A percentile compares a stretch with the other conserved stretches of the same genome.
phyloP scores from a whole-genome alignment of 208 protist genomes.

The Tritrichomonas foetus region DNA sequence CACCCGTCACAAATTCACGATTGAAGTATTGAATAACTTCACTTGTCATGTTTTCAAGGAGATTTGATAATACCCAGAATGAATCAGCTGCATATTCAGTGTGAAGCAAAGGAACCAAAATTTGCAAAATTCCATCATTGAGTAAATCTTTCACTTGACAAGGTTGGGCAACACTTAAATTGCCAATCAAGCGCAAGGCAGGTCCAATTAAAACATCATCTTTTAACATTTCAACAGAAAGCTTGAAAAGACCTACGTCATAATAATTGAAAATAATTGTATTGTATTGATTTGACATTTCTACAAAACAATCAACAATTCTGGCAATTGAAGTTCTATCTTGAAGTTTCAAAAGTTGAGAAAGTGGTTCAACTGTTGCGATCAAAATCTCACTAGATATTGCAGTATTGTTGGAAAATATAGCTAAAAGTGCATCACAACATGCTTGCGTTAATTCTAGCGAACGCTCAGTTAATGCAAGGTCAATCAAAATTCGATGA shows the following conservation, averaged over 20 bases:
- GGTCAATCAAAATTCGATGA: background rate
- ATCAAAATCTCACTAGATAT: background rate
- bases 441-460: background rate
- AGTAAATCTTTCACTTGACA: background rate
- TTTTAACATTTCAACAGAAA: background rate
- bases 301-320: background rate
- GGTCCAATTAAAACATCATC: background rate
- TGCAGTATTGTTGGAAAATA: background rate
- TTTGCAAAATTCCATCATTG: background rate
- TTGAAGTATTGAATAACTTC: background rate
- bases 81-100: background rate
- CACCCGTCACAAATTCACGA: background rate
- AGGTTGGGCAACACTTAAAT: background rate
- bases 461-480: background rate
- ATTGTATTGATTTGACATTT: background rate
- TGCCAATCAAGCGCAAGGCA: background rate
- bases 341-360: background rate
- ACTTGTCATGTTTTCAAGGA: background rate
- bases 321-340: background rate
- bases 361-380: background rate
- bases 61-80: constrained; percentile 1
- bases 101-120: background rate
- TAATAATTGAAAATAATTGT: background rate
- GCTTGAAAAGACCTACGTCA: background rate
- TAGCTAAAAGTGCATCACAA: background rate